Conservation (phyloP, 148 eudicot genomes). For the Euryodendron excelsum region DNA sequence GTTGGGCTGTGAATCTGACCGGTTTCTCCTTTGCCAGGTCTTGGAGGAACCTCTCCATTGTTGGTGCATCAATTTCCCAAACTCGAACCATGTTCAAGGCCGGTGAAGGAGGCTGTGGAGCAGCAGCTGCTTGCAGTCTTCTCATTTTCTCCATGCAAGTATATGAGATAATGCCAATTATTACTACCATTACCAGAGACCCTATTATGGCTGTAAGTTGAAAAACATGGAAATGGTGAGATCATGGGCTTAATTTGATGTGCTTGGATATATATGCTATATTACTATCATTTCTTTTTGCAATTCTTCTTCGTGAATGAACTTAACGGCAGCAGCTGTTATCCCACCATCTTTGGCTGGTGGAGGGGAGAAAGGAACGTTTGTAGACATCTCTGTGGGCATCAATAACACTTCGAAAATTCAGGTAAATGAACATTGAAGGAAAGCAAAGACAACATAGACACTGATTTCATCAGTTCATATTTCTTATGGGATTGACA, state of each 20-base stretch:
- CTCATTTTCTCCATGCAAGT: background rate
- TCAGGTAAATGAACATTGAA: background rate
- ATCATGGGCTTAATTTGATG: too few species aligned
- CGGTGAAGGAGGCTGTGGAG: background rate
- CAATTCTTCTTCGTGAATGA: background rate
- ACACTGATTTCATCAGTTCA: too few species aligned
- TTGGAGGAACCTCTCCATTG: conserved; percentile 17
- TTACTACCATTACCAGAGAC: background rate
- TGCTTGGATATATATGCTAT: background rate
- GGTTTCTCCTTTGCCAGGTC: conserved; percentile 9
- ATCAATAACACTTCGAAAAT: background rate
- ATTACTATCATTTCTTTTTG: background rate
- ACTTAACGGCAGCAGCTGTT: background rate
- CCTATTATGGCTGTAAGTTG: background rate
- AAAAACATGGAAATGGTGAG: too few species aligned
- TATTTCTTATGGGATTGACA: too few species aligned
- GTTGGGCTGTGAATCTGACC: background rate
- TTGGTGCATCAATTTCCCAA: background rate
- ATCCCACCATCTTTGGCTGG: too few species aligned
- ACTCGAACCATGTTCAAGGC: background rate
- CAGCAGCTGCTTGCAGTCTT: background rate
- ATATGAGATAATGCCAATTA: background rate
- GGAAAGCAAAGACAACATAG: too few species aligned
- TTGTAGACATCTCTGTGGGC: background rate
- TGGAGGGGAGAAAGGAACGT: too few species aligned